A percentile compares a stretch with the other conserved stretches of the same genome.
These are phyloP conservation scores for Eucalyptus erythrocorys DNA, from an alignment of 345 rosid genomes.

Conservation along the genomic window DNA sequence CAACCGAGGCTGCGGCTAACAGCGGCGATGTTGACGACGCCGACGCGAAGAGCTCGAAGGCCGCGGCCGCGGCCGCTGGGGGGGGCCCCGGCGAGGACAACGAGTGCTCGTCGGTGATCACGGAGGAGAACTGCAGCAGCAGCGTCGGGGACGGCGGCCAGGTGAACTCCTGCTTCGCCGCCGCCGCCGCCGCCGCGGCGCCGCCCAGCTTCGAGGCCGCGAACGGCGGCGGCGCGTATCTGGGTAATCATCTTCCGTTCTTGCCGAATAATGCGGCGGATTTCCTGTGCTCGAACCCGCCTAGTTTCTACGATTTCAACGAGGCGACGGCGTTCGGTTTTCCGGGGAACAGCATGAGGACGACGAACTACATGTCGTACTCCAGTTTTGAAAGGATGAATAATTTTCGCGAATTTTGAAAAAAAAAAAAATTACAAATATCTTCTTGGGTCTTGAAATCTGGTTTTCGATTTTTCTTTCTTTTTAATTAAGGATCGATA, in stretches of 20 bases:
- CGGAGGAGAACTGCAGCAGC: constrained; percentile 43
- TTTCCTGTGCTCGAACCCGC: constrained; percentile 17
- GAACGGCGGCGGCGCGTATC: constrained; percentile 23
- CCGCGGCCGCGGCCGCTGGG: neutral
- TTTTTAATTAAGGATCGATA: neutral
- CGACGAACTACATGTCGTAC: neutral
- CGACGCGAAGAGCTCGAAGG: neutral
- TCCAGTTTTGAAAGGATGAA: neutral
- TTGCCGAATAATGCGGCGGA: constrained; percentile 26
- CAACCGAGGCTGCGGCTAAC: neutral
- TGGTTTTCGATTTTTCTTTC: neutral
- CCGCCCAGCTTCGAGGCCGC: constrained; percentile 5
- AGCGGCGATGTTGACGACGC: neutral
- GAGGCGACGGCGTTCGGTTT: neutral
- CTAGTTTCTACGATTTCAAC: neutral
- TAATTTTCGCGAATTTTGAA: neutral
- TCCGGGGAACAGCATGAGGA: neutral
- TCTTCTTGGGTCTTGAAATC: neutral
- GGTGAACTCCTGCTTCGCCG: constrained; percentile 30
- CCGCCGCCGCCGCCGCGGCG: neutral
- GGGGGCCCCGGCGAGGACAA: constrained; percentile 22
- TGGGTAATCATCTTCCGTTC: constrained; percentile 32
- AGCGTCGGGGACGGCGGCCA: constrained; percentile 18
- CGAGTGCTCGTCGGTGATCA: constrained; percentile 63
- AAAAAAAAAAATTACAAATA: neutral